These are phyloP conservation scores for Prunus davidiana DNA, from an alignment of 306 rosid genomes.

Conservation along the genomic window DNA sequence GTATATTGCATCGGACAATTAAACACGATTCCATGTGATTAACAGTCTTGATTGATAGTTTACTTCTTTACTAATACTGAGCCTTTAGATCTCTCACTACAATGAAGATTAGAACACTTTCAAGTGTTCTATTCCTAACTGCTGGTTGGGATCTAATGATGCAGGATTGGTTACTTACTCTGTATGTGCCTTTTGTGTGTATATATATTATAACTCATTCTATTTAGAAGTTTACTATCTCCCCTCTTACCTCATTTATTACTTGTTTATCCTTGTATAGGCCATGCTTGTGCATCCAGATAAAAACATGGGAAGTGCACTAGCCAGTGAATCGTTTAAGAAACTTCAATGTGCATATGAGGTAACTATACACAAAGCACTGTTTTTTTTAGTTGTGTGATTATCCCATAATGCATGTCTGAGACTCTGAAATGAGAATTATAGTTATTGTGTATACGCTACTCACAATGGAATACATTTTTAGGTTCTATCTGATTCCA, in stretches of 20 bases:
- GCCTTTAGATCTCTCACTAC: too few species aligned
- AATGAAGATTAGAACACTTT: too few species aligned
- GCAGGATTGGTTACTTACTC: background rate
- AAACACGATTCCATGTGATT: background rate
- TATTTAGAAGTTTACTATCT: background rate
- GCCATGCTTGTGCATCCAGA: slow-evolving; percentile 99
- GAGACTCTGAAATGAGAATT: slow-evolving; percentile 14
- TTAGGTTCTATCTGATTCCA: slow-evolving; percentile 88
- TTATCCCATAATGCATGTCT: slow-evolving; percentile 17
- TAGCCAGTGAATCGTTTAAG: slow-evolving; percentile 91
- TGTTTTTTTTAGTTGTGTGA: slow-evolving; percentile 11
- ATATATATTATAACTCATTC: background rate
- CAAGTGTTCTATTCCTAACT: too few species aligned
- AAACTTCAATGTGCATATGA: slow-evolving; percentile 94
- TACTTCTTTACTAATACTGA: background rate
- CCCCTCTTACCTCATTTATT: background rate
- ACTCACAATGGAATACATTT: slow-evolving; percentile 19
- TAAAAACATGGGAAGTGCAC: slow-evolving; percentile 90
- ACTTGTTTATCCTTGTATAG: slow-evolving; percentile 32
- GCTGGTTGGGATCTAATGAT: background rate
- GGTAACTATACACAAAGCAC: slow-evolving; percentile 42
- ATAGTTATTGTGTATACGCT: slow-evolving; percentile 3
- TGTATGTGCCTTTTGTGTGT: background rate
- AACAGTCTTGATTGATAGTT: background rate
- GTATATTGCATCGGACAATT: background rate